Evolutionary conservation across 73 alveolate species (phyloP).

Genomic region (Paraurostyla sp.): DNA sequence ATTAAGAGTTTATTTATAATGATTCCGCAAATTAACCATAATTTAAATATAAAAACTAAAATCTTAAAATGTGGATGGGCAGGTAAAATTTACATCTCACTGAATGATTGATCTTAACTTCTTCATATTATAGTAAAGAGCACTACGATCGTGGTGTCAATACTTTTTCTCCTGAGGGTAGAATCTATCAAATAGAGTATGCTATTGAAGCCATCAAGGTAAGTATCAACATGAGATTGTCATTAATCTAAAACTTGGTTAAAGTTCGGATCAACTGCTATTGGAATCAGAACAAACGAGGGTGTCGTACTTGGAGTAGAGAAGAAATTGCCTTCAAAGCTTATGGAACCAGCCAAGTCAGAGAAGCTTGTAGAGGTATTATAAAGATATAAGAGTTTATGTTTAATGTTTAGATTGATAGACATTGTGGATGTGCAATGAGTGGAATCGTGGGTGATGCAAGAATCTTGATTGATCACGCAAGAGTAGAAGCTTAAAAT

Average conservation of each 20-base stretch:
- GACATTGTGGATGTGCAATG: slow-evolving; percentile 88
- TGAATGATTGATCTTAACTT: slow-evolving; percentile 10
- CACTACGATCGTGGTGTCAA: slow-evolving; percentile 97
- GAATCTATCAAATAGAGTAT: slow-evolving; percentile 95
- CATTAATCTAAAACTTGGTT: slow-evolving; percentile 26
- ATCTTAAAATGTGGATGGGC: slow-evolving; percentile 61
- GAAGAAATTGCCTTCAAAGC: slow-evolving; percentile 87
- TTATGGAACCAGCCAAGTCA: slow-evolving; percentile 88
- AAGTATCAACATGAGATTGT: slow-evolving; percentile 1
- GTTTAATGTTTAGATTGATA: slow-evolving; percentile 61
- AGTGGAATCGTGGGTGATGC: slow-evolving; percentile 97
- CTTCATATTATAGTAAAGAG: slow-evolving; percentile 38
- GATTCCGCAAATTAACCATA: slow-evolving; percentile 43
- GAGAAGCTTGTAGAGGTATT: slow-evolving; percentile 87
- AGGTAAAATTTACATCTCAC: slow-evolving; percentile 10
- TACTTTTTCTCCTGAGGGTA: slow-evolving; percentile 96
- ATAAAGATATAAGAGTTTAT: not conserved
- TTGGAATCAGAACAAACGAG: slow-evolving; percentile 91
- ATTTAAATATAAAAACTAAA: slow-evolving; percentile 46
- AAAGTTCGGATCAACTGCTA: slow-evolving; percentile 89
- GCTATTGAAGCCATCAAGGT: slow-evolving; percentile 96
- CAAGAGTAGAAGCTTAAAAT: slow-evolving; percentile 95
- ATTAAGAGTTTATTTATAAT: not conserved
- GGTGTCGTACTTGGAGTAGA: slow-evolving; percentile 96
- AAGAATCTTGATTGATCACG: slow-evolving; percentile 93